Conservation (phyloP, 805 yeast species). For the Diddensiella transvaalensis region DNA sequence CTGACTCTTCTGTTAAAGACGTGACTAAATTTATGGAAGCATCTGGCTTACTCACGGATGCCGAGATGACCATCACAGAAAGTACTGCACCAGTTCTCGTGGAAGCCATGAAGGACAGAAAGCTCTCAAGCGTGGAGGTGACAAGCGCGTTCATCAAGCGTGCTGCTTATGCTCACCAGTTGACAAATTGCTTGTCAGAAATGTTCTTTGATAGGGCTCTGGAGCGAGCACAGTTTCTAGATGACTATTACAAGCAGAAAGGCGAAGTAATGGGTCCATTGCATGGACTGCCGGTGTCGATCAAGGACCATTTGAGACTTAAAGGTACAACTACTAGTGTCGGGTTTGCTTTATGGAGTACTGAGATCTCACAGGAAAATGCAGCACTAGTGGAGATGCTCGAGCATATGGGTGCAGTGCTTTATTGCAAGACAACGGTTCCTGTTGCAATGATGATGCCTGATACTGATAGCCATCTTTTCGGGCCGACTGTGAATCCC, state of each 20-base stretch:
- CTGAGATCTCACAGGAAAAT: conserved; percentile 31
- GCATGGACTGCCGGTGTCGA: conserved; percentile 63
- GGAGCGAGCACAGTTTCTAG: conserved; percentile 51
- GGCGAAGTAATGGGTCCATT: conserved; percentile 56
- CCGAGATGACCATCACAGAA: conserved; percentile 6
- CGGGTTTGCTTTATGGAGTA: conserved; percentile 40
- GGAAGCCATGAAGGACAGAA: conserved; percentile 6
- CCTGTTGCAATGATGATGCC: conserved; percentile 56
- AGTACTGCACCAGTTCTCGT: conserved; percentile 17
- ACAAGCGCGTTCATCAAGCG: conserved; percentile 55
- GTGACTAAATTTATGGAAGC: conserved; percentile 22
- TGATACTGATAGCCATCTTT: conserved; percentile 44
- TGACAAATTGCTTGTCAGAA: conserved; percentile 36
- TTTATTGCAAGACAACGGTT: conserved; percentile 59
- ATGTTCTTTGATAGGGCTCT: conserved; percentile 55
- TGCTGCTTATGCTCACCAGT: conserved; percentile 56
- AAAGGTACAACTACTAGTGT: conserved; percentile 48
- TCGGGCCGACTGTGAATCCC: conserved; percentile 48
- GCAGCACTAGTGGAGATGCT: conserved; percentile 42
- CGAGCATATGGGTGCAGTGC: conserved; percentile 54
- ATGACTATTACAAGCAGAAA: conserved; percentile 43
- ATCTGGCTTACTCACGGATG: conserved; percentile 16
- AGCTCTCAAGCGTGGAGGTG: conserved; percentile 34
- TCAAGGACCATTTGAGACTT: conserved; percentile 50
- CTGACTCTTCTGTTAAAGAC: conserved; percentile 21